A percentile compares a stretch with the other conserved stretches of the same genome.
Evolutionary conservation across 106 monocot species (phyloP).

Genomic region (Vanilla planifolia): DNA sequence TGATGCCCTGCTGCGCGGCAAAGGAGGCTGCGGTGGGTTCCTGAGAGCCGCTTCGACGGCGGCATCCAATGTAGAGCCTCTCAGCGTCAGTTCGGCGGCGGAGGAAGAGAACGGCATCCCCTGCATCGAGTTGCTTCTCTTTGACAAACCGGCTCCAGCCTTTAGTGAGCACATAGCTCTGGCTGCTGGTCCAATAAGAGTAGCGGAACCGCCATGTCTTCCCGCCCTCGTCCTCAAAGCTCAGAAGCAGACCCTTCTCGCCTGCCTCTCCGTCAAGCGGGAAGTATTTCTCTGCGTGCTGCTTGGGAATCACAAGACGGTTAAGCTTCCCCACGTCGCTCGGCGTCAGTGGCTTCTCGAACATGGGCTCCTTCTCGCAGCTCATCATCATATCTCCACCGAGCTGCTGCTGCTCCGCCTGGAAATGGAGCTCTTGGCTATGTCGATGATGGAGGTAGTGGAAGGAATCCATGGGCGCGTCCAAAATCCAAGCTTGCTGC

Average conservation of each 20-base stretch:
- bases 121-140: conserved; percentile 62
- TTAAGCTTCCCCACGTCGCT: conserved; percentile 84
- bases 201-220: conserved; percentile 60
- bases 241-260: conserved; percentile 61
- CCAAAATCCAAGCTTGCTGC: neutral
- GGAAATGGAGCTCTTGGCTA: no score
- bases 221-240: conserved; percentile 57
- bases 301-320: conserved; percentile 70
- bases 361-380: conserved; percentile 30
- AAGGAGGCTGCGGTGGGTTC: neutral
- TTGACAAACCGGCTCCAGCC: conserved; percentile 73
- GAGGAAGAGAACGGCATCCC: conserved; percentile 49
- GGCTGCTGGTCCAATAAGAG: conserved; percentile 83
- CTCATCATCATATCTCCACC: neutral
- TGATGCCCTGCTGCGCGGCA: neutral
- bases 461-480: neutral
- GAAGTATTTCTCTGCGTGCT: conserved; percentile 70
- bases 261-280: conserved; percentile 45
- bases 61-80: conserved; percentile 22
- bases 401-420: neutral
- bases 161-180: conserved; percentile 79
- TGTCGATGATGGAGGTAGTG: no score
- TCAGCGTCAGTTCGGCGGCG: conserved; percentile 2
- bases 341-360: conserved; percentile 65
- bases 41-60: conserved; percentile 6